Base-by-base conservation (phyloP, 202 grass and related monocot species). In the Eragrostis tef region DNA sequence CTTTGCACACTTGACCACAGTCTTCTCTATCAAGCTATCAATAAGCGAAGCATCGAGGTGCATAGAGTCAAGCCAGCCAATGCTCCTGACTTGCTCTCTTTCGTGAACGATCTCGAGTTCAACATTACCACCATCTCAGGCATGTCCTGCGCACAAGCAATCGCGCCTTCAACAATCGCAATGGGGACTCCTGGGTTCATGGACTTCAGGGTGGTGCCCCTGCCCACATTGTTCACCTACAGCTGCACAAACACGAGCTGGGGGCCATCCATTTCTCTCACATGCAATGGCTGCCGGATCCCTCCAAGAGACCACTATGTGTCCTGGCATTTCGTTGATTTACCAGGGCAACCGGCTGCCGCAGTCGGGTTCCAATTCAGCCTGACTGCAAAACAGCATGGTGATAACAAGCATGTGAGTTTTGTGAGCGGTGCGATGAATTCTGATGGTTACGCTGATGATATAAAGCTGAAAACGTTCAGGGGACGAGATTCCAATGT, bases 361-460 rank as follows among this genome's bases (percentile, higher is more conserved):
- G 88, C 91, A n/a, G 86, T 92, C 9, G 94, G 89, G 46, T 97
- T 97, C 64, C 88, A 88, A 79, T 98, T 98, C 41, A 94, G 93
- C 59, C 77, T 98, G 62, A 94, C 87, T 11, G 77, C 95, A 4
- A 94, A 70, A 43, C 88, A 93, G 26, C 89, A 89, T 48, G 86
- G 83, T 44, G 48, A 94, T 43, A 21, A 85, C 17, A 62, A 75
- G 44, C 92, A 91, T 5, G 26, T 91, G 85, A 94, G 86, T 79
- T 98, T 87, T 83, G 90, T 94, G 16, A 94, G 90, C 8, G 95
- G 95, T 22, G 81, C 59, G 29, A 77, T 93, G 75, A 82, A 89
- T 19, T 89, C 95, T 16, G 90, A 93, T 14, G 88, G 70, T 16
- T 90, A 81, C 75, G 69, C 56, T 29, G 83, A 94, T 80, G 86